Base-by-base conservation (phyloP, 805 yeast species). In the Metschnikowia cubensis region DNA sequence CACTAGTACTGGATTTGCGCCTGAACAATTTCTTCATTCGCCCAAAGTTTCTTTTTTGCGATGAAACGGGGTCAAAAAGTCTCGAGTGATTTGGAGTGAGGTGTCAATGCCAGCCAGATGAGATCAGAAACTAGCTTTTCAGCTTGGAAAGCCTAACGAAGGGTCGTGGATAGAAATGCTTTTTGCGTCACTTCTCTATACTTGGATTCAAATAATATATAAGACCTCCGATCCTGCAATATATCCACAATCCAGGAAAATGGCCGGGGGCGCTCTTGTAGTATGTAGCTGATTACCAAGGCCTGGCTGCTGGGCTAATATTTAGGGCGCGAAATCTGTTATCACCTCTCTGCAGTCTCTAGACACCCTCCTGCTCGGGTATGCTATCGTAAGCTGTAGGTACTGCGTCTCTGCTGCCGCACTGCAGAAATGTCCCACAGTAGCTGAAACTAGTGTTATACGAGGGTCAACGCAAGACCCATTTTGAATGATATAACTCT, bases 11-110 rank as follows among this genome's bases (percentile, higher is more conserved):
- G 7, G 51, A 40, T 45, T 48, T 52, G 35, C 56, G 51, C 17
- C 54, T 45, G 29, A 52, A 52, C 4, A 52, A 38, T 13, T 41
- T 47, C 21, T 42, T 42, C 45, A 42, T 42, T 14, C 7, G 14
- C 11, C 22, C 6, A n/a, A 32, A 32, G 6, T 5, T 11, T 21
- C 31, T 38, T 25, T 20, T 22, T n/a, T 15, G 25, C 22, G 22
- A 36, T 36, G 39, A 18, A 8, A 15, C 29, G 29, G 11, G 29
- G 29, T 25, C 11, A 17, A 17, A 18, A 3, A 17, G 20, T 8
- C 20, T 13, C 13, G 22, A 36, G 22, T 18, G 39, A 13, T 22
- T 7, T 38, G 8, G 4, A 22, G 18, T 22, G 15, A 38, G n/a
- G 18, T 14, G 41, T 20, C 13, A 31, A 38, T n/a, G 6, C 6